Evolutionary conservation across 75 land plant genomes (phyloP).

Genomic region (Sequoiadendron giganteum): DNA sequence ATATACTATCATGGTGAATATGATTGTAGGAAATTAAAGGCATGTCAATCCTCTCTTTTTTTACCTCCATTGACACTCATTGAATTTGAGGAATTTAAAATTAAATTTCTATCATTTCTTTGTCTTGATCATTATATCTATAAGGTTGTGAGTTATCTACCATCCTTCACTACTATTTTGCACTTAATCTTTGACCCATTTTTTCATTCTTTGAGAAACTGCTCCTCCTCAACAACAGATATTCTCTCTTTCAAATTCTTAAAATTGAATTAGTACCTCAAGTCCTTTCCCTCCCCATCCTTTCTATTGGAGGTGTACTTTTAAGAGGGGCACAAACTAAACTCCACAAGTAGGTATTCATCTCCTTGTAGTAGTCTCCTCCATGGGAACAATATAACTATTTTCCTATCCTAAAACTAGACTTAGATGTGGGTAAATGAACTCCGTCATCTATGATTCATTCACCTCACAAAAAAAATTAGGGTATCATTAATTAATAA

Average conservation of each 20-base stretch:
- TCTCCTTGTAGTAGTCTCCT: constrained; percentile 92
- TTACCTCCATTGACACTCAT: too few species aligned
- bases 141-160: too few species aligned
- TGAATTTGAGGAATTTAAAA: too few species aligned
- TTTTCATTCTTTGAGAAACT: constrained; percentile 64
- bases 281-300: constrained; percentile 89
- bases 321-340: constrained; percentile 65
- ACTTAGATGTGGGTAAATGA: constrained; percentile 49
- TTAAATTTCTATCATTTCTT: too few species aligned
- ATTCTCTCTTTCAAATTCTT: constrained; percentile 79
- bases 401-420: too few species aligned
- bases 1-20: too few species aligned
- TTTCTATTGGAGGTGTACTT: constrained; percentile 46
- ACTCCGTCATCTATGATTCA: constrained; percentile 62
- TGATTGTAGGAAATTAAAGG: too few species aligned
- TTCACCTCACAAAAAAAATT: too few species aligned
- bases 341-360: constrained; percentile 84
- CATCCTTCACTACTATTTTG: too few species aligned
- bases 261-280: constrained; percentile 83
- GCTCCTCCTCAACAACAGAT: constrained; percentile 64
- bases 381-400: constrained; percentile 91
- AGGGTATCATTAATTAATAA: too few species aligned
- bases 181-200: constrained; percentile 44
- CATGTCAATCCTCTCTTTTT: too few species aligned
- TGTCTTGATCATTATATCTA: too few species aligned